Base-by-base conservation (phyloP, 108 stramenopile species). In the Cyclotella cryptica region DNA sequence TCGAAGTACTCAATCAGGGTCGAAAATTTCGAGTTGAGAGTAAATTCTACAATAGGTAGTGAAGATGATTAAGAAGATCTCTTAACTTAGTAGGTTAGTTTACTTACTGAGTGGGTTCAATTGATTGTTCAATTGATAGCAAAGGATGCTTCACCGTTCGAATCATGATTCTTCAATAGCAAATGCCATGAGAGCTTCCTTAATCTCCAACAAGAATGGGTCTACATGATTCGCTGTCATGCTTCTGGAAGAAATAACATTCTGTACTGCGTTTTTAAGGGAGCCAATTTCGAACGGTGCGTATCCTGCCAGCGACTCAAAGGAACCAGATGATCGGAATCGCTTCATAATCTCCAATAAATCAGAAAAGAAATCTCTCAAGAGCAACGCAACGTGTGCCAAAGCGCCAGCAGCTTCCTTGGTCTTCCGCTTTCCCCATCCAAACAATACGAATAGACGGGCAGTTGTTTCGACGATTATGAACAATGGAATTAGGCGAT, bases 341-440 rank as follows among this genome's bases (percentile, higher is more conserved):
- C 63, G 72, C 47, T 43, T 22, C 66, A 89, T 59, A 24, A 21
- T 62, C 39, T 76, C 27, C 42, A 81, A 30, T 82, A 90, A 70
- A 45, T 86, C 80, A 24, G 76, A 44, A 21, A 92, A n/a, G n/a
- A 93, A 71, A 30, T 46, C 72, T 35, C 61, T 54, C 21, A 88
- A 74, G 17, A 51, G 69, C 41, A 65, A 51, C 1, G 87, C 88
- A 53, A 90, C 26, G 12, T 77, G 52, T 1, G 88, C 85, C 63
- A 94, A 64, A 21, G 88, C 88, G 24, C 66, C 78, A 22, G 91
- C 86, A 35, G 78, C 72, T 46, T 54, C 78, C 66, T 90, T 92
- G 4, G 90, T 90, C 68, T 92, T 94, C 29, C 91, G 82, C 60
- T 86, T 89, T 40, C 91, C 93, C 93, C 93, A 94, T 49, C 90